These are phyloP conservation scores for Breviolum minutum DNA, from an alignment of 73 alveolate species.

Conservation along the genomic window DNA sequence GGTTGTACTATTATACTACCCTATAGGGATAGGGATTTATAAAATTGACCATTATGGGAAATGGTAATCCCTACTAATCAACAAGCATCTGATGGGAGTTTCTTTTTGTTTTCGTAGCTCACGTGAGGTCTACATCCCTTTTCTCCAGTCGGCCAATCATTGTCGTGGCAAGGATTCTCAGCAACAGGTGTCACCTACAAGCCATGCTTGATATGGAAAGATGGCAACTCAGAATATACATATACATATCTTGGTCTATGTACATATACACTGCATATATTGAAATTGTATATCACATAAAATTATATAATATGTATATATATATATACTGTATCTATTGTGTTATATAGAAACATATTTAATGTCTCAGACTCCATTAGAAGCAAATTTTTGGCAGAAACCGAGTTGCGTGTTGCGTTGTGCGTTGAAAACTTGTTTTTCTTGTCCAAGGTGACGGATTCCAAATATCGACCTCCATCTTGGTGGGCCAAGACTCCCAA, in stretches of 20 bases:
- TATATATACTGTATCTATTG: not conserved
- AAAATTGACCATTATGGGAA: too few relatives aligned
- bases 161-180: conserved; percentile 14
- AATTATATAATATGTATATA: not conserved
- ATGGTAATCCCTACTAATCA: not conserved
- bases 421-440: not conserved
- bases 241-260: not conserved
- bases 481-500: conserved; percentile 50
- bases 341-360: not conserved
- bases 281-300: not conserved
- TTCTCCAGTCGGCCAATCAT: conserved; percentile 80
- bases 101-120: not conserved
- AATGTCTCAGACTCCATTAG: not conserved
- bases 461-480: conserved; percentile 39
- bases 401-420: not conserved
- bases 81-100: not conserved
- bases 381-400: not conserved
- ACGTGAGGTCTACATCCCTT: conserved; percentile 42
- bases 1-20: too few relatives aligned
- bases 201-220: not conserved
- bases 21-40: too few relatives aligned
- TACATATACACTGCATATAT: not conserved
- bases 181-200: not conserved
- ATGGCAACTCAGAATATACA: not conserved
- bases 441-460: conserved; percentile 4